Percentiles rank a stretch among this genome's conserved stretches.
These are phyloP conservation scores for Ambrosia hybrid DNA, from an alignment of 140 eudicot genomes.

Conservation along the genomic window DNA sequence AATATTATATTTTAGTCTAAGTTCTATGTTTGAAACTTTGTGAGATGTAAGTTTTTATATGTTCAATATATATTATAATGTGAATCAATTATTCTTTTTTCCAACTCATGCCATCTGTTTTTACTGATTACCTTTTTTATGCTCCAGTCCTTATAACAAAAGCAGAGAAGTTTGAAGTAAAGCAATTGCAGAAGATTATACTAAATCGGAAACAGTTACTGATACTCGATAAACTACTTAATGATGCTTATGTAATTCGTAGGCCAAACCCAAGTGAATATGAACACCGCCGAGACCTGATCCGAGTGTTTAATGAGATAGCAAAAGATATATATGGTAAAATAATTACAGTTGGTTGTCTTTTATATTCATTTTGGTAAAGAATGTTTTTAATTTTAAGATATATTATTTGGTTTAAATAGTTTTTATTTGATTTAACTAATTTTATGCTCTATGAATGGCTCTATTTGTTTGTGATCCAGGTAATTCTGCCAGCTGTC, in stretches of 20 bases:
- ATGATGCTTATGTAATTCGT: conserved; percentile 50
- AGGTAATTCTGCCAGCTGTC: conserved; percentile 53
- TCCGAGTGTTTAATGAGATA: conserved; percentile 79
- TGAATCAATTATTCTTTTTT: not conserved
- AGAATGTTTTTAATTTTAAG: too few relatives aligned
- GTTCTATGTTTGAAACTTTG: conserved; percentile 7
- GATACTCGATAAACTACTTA: conserved; percentile 47
- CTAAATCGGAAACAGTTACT: conserved; percentile 31
- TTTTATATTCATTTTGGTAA: not conserved
- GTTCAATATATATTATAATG: too few relatives aligned
- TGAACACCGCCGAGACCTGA: conserved; percentile 55
- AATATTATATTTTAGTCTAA: not conserved
- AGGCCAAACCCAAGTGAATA: conserved; percentile 74
- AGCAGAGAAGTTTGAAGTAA: conserved; percentile 61
- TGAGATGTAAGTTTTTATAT: conserved; percentile 10
- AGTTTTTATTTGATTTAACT: too few relatives aligned
- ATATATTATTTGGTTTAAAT: too few relatives aligned
- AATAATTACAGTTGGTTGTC: not conserved
- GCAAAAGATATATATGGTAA: conserved; percentile 87
- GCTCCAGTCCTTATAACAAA: conserved; percentile 56
- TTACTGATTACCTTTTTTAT: conserved; percentile 5
- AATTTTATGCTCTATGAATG: too few relatives aligned
- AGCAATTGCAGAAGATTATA: conserved; percentile 48
- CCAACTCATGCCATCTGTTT: not conserved
- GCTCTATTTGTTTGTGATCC: conserved; percentile 17